Evolutionary conservation across 768 basidiomycete genomes (phyloP).

Genomic region (Mrakia hoshinonis): DNA sequence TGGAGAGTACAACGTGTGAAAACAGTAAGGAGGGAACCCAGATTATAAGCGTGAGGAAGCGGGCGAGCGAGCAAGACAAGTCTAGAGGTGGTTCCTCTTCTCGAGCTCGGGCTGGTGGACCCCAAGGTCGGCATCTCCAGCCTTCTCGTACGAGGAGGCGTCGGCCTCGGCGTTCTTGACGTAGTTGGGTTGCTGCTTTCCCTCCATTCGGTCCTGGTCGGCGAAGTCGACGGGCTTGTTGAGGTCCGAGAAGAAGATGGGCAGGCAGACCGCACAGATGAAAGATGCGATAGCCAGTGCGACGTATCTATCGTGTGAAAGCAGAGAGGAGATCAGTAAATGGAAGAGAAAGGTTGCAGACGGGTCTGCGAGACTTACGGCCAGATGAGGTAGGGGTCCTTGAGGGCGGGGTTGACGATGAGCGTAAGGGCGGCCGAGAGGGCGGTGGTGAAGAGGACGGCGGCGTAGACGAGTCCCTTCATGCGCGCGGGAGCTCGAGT

Average conservation of each 20-base stretch:
- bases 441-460: slow-evolving; percentile 37
- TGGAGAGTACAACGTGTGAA: too few species aligned
- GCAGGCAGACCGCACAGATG: slow-evolving; percentile 35
- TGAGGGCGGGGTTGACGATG: slow-evolving; percentile 18
- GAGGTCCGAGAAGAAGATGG: slow-evolving; percentile 36
- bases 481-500: slow-evolving; percentile 29
- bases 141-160: background rate
- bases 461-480: slow-evolving; percentile 15
- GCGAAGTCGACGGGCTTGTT: slow-evolving; percentile 32
- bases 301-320: slow-evolving; percentile 9
- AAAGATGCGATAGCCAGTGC: slow-evolving; percentile 31
- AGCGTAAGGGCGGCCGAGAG: slow-evolving; percentile 37
- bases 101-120: background rate
- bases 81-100: background rate
- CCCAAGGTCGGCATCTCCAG: background rate
- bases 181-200: slow-evolving; percentile 2
- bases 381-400: slow-evolving; percentile 41
- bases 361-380: slow-evolving; percentile 33
- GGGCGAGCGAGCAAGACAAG: too few species aligned
- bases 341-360: slow-evolving; percentile 35
- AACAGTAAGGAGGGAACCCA: too few species aligned
- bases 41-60: background rate
- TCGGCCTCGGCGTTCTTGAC: background rate
- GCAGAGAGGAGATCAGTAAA: slow-evolving; percentile 14
- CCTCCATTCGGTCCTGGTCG: slow-evolving; percentile 18